These are phyloP conservation scores for Trichosporon sp. DNA, from an alignment of 1,284 basidiomycete species.

Conservation along the genomic window DNA sequence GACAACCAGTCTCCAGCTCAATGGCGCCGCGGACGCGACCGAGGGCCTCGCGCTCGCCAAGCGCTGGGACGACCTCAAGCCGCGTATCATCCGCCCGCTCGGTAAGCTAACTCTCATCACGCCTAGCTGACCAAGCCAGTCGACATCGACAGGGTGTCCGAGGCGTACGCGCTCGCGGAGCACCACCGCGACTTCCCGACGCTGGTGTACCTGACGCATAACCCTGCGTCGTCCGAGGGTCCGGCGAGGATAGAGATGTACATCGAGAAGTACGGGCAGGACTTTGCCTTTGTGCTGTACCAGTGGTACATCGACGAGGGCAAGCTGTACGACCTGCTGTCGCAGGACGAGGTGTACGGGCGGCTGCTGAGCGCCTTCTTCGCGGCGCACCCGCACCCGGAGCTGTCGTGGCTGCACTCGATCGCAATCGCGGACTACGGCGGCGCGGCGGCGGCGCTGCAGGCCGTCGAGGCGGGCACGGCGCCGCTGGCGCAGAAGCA, in stretches of 20 bases:
- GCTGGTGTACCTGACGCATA: constrained; percentile 74
- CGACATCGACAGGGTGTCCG: constrained; percentile 61
- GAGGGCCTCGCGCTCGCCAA: constrained; percentile 33
- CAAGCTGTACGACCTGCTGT: constrained; percentile 68
- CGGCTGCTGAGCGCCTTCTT: constrained; percentile 73
- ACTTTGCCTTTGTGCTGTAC: constrained; percentile 83
- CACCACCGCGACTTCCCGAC: constrained; percentile 77
- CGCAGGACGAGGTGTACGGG: constrained; percentile 62
- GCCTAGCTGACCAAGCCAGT: constrained; percentile 50
- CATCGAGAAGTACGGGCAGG: constrained; percentile 72
- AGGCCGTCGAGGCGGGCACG: constrained; percentile 59
- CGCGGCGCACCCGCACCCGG: constrained; percentile 58
- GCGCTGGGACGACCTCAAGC: constrained; percentile 40
- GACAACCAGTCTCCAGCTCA: constrained; percentile 31
- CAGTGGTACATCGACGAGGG: constrained; percentile 60
- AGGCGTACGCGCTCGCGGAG: constrained; percentile 77
- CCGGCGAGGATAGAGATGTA: constrained; percentile 56
- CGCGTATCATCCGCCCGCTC: constrained; percentile 43
- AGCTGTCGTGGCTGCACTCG: constrained; percentile 87
- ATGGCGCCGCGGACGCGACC: constrained; percentile 36
- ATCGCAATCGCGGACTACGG: constrained; percentile 66
- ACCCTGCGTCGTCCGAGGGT: constrained; percentile 33
- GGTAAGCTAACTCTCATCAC: constrained; percentile 23
- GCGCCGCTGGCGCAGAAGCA: constrained; percentile 63
- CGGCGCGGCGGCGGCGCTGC: constrained; percentile 62